These are phyloP conservation scores for Ulota crispa DNA, from an alignment of 225 moss, liverwort and hornwort genomes.

Conservation along the genomic window DNA sequence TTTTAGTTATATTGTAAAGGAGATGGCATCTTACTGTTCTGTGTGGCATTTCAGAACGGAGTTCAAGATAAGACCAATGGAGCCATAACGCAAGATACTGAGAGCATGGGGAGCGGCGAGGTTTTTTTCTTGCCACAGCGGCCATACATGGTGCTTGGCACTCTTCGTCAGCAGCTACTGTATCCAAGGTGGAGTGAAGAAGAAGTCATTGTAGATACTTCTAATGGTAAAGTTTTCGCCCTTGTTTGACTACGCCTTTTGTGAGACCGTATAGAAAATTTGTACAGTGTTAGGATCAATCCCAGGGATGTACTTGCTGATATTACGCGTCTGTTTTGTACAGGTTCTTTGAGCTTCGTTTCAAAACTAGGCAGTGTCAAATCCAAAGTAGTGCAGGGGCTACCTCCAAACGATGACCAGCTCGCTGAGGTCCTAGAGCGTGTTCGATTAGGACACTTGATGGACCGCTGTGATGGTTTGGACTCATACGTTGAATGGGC, in stretches of 20 bases:
- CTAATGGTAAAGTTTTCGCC: slow-evolving; percentile 40
- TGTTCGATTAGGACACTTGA: slow-evolving; percentile 82
- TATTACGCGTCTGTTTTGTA: neutral
- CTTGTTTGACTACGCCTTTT: neutral
- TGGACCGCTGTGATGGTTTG: slow-evolving; percentile 93
- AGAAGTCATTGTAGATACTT: slow-evolving; percentile 41
- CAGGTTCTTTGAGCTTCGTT: slow-evolving; percentile 60
- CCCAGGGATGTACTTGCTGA: slow-evolving; percentile 18
- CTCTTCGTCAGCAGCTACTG: slow-evolving; percentile 91
- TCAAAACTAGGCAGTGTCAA: slow-evolving; percentile 35
- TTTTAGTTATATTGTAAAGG: neutral
- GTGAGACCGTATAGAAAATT: neutral
- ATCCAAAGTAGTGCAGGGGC: slow-evolving; percentile 38
- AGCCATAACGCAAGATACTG: slow-evolving; percentile 35
- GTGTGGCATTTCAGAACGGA: slow-evolving; percentile 37
- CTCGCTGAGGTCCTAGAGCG: slow-evolving; percentile 69
- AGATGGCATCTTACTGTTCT: slow-evolving; percentile 25
- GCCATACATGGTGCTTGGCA: slow-evolving; percentile 99
- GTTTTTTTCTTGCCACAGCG: slow-evolving; percentile 97
- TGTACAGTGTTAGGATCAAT: neutral
- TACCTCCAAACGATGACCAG: slow-evolving; percentile 76
- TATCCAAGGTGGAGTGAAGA: slow-evolving; percentile 95
- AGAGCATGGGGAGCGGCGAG: slow-evolving; percentile 53
- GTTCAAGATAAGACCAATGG: slow-evolving; percentile 31
- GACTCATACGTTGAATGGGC: slow-evolving; percentile 97